These are phyloP conservation scores for Didymella arachidicola DNA, from an alignment of 2,329 filamentous ascomycete genomes.

Conservation along the genomic window DNA sequence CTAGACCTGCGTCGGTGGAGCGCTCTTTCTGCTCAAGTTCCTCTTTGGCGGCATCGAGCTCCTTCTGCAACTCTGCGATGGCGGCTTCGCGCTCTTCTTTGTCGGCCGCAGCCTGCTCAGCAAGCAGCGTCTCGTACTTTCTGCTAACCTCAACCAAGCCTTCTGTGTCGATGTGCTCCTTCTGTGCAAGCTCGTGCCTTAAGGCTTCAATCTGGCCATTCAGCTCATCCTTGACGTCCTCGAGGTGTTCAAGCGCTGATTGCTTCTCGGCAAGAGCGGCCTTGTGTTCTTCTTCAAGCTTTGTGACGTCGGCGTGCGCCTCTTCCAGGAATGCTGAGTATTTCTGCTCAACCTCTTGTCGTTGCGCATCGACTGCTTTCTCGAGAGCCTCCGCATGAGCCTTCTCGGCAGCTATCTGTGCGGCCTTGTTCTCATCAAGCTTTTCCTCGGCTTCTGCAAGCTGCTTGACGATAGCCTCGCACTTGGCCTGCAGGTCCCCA, in stretches of 20 bases:
- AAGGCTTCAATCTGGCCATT: conserved; percentile 30
- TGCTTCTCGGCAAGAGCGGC: conserved; percentile 34
- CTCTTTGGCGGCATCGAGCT: conserved; percentile 25
- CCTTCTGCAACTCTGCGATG: conserved; percentile 27
- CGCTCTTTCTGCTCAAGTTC: conserved; percentile 33
- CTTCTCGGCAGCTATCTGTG: conserved; percentile 31
- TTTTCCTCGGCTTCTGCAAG: conserved; percentile 36
- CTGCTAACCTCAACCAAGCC: conserved; percentile 31
- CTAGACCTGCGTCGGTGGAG: conserved; percentile 25
- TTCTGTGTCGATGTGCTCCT: conserved; percentile 28
- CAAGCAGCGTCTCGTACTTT: conserved; percentile 40
- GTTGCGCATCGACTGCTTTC: conserved; percentile 23
- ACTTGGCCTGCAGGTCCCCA: conserved; percentile 27
- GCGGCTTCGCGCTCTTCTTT: conserved; percentile 33
- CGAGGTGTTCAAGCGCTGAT: conserved; percentile 38
- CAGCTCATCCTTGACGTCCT: conserved; percentile 34
- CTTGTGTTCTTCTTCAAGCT: conserved; percentile 42
- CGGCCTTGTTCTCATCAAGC: conserved; percentile 26
- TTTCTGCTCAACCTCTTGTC: conserved; percentile 42
- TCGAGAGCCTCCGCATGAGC: conserved; percentile 36
- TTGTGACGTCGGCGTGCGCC: conserved; percentile 35
- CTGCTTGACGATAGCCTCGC: conserved; percentile 30
- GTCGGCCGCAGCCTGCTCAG: conserved; percentile 33
- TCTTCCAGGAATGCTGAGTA: conserved; percentile 41
- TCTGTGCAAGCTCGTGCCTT: conserved; percentile 29